Conservation (phyloP, 345 rosid species). For the Pelargonium nanum region DNA sequence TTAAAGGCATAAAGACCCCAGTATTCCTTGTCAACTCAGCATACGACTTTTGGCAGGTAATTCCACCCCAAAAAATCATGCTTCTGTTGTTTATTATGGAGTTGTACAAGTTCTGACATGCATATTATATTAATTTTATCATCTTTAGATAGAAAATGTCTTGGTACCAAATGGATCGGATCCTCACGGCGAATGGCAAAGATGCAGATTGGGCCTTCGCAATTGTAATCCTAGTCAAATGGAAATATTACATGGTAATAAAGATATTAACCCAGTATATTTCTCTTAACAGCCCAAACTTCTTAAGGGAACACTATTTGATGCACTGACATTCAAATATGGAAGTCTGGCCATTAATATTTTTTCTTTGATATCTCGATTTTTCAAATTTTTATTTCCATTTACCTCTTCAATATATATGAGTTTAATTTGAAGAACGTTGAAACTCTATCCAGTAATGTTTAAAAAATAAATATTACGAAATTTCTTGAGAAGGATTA, state of each 20-base stretch:
- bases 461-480: too few relatives aligned
- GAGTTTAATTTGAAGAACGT: not conserved
- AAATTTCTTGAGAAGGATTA: too few relatives aligned
- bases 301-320: not conserved
- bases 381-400: not conserved
- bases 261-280: not conserved
- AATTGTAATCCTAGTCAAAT: slow-evolving; percentile 52
- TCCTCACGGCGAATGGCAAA: slow-evolving; percentile 43
- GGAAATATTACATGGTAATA: slow-evolving; percentile 56
- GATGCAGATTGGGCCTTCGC: slow-evolving; percentile 50
- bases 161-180: slow-evolving; percentile 57
- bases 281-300: too few relatives aligned
- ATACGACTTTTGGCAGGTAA: slow-evolving; percentile 95
- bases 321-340: not conserved
- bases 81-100: slow-evolving; percentile 4
- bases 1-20: slow-evolving; percentile 53
- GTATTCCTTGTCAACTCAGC: slow-evolving; percentile 73
- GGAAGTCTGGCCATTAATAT: too few relatives aligned
- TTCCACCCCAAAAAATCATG: not conserved
- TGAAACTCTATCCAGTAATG: too few relatives aligned
- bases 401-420: not conserved
- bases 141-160: slow-evolving; percentile 52
- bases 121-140: slow-evolving; percentile 13
- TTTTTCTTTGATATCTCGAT: too few relatives aligned
- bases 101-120: slow-evolving; percentile 8